Conservation (phyloP, 805 yeast species). For the Metschnikowia similis region DNA sequence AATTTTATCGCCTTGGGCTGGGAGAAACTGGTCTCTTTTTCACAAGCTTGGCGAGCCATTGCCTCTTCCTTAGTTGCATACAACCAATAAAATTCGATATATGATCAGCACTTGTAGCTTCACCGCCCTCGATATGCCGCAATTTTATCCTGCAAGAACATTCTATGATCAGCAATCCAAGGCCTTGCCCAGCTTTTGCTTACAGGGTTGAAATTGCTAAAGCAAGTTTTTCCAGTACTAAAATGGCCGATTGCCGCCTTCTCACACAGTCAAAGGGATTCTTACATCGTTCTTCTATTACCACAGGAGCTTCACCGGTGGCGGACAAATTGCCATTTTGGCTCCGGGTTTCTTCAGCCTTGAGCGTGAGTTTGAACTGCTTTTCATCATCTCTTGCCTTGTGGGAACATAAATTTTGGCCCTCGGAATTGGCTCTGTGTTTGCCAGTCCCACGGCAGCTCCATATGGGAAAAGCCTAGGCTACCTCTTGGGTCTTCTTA, state of each 20-base stretch:
- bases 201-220: background rate
- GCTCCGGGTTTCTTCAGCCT: conserved; percentile 52
- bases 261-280: too few relatives aligned
- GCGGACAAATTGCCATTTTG: conserved; percentile 57
- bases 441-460: conserved; percentile 56
- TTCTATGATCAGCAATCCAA: too few relatives aligned
- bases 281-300: too few relatives aligned
- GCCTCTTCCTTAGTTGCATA: conserved; percentile 1
- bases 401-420: conserved; percentile 59
- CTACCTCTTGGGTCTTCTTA: conserved; percentile 44
- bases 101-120: background rate
- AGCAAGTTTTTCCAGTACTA: too few relatives aligned
- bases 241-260: too few relatives aligned
- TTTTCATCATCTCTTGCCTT: conserved; percentile 44
- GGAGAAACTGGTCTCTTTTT: too few relatives aligned
- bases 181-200: too few relatives aligned
- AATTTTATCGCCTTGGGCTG: background rate
- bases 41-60: background rate
- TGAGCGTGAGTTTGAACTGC: conserved; percentile 40
- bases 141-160: background rate
- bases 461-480: conserved; percentile 55
- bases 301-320: conserved; percentile 46
- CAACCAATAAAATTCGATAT: background rate
- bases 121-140: background rate
- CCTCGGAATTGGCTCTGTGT: conserved; percentile 53